Evolutionary conservation across 305 asterid species (phyloP), one percentile per base, ranked within the genome.

Genomic region (Fraxinus sp.): DNA sequence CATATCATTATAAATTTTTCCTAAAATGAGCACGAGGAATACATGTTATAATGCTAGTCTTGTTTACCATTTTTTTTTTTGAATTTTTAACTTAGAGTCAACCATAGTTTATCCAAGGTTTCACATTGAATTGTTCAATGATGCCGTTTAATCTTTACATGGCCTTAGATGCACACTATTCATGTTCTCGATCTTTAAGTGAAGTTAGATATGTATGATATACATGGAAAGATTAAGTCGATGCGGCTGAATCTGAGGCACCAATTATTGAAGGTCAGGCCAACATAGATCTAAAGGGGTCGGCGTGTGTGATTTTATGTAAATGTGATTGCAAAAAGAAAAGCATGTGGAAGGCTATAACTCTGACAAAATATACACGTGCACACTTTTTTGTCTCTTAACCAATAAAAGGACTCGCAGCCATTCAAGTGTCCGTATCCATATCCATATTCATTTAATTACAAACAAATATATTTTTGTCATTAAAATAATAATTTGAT

Each of bases 341-440:
- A 24, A 11, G 37, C 76, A 30, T 5, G 76, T 71, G 44, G 22
- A 71, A 7, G 71, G 72, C 11, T 77, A 16, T 16, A 77, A 35
- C 71, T 32, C 41, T 1, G 49, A 75, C 78, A 18, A 44, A 44
- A 44, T 24, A 11, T 64, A 44, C 86, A 79, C 68, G 81, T 79
- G 78, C 62, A 35, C 55, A 24, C 16, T 28, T 28, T 22, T 62
- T 66, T 28, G n/a, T 66, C n/a, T 66, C 74, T 26, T 66, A 66
- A 4, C 74, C 74, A 68, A 59, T 44, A 44, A 11, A 44, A 44
- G 55, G n/a, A 44, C 55, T 79, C 32, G 11, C 80, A 33, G 44
- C 39, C 33, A 4, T 26, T 36, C 78, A 22, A 75, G 59, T 37
- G 33, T 3, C 78, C 78, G 22, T 74, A 39, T 49, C 78, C 2